Evolutionary conservation across 345 rosid species (phyloP), one percentile per base, ranked within the genome.

Genomic region (Brassica rapa): DNA sequence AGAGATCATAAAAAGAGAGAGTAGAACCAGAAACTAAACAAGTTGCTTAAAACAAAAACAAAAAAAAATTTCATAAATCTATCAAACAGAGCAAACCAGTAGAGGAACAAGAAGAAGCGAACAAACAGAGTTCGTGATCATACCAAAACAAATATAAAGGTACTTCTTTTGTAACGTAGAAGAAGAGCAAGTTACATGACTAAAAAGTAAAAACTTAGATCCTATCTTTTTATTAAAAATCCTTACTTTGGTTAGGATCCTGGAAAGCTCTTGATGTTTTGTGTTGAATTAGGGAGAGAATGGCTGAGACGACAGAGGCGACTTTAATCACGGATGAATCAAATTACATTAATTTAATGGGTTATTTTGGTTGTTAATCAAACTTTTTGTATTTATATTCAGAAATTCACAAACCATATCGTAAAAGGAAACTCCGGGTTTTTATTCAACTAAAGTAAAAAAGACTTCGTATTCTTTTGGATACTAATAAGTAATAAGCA

Each of bases 331-430:
- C 35, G 57, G 43, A 21, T 57, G 32, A 21, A 78, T 51, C 37
- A 73, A 62, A 69, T 56, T 51, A 51, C 7, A 49, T 68, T 68
- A 51, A 0, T 43, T 43, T 43, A 43, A 43, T 43, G 51, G n/a
- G 5, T 67, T 79, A 19, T 15, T 68, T 79, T 79, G 74, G 82
- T 79, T 61, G 82, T 79, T 73, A 73, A 79, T 79, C 82, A 73
- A 79, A 79, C 70, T 73, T 67, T 72, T 60, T 67, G 57, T 79
- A 24, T 73, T 57, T 66, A 10, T 73, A 79, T 79, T 67, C 77
- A 61, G 25, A 66, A 16, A 59, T 7, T 66, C 63, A 79, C 30
- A 73, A 67, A 79, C 82, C 82, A 79, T 37, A 62, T 74, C 75
- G 78, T 79, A 68, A 71, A 79, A 73, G 78, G 66, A 73, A 79